These are phyloP conservation scores for Diaporthe ilicicola DNA, from an alignment of 2,329 filamentous ascomycete species.

Conservation along the genomic window DNA sequence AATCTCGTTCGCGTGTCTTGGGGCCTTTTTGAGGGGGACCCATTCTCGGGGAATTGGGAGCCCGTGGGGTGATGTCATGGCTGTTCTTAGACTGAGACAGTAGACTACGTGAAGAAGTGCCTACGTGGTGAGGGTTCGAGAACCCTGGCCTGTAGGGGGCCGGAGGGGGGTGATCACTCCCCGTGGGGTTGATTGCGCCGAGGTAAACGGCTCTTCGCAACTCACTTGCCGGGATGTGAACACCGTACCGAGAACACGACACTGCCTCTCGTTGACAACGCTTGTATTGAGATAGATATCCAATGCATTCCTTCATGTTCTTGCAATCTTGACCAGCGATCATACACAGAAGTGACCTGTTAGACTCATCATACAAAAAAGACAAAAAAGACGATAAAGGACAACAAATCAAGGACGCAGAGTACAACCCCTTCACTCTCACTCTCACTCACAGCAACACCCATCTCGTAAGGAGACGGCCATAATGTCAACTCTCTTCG, in stretches of 20 bases:
- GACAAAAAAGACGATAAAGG: background rate
- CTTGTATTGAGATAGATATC: background rate
- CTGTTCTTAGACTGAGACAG: background rate
- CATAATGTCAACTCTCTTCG: slow-evolving; percentile 57
- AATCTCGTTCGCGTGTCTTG: slow-evolving; percentile 23
- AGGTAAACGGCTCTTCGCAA: slow-evolving; percentile 19
- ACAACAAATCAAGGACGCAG: background rate
- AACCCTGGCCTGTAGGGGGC: background rate
- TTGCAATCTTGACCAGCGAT: background rate
- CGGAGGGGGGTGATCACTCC: background rate
- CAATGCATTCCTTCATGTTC: background rate
- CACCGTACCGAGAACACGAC: slow-evolving; percentile 9
- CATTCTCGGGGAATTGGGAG: background rate
- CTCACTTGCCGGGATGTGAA: background rate
- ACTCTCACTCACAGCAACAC: background rate
- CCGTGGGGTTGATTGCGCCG: slow-evolving; percentile 19
- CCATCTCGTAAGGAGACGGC: background rate
- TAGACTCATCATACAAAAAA: background rate
- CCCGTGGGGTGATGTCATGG: slow-evolving; percentile 27
- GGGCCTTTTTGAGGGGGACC: background rate
- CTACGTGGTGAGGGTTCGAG: background rate
- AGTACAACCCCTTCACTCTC: background rate
- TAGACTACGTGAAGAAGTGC: background rate
- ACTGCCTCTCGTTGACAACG: background rate
- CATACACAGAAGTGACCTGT: background rate